These are phyloP conservation scores for Pythium oligandrum DNA, from an alignment of 352 stramenopile genomes.

Conservation along the genomic window DNA sequence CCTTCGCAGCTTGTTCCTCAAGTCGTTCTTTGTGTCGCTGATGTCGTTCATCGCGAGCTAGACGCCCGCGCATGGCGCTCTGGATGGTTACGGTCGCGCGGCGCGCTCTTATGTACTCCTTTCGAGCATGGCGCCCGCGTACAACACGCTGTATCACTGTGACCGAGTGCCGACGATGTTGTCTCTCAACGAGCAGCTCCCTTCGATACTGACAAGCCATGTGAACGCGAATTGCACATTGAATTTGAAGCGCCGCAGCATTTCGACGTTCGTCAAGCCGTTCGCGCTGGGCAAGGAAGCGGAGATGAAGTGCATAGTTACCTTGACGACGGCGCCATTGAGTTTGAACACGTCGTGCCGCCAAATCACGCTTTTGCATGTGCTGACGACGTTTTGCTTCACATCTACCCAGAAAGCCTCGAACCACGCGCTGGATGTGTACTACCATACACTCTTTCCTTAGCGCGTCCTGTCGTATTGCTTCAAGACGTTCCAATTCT, in stretches of 20 bases:
- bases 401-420: conserved; percentile 28
- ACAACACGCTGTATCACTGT: conserved; percentile 36
- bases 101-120: conserved; percentile 11
- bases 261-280: conserved; percentile 23
- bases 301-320: conserved; percentile 37
- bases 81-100: conserved; percentile 39
- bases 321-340: conserved; percentile 45
- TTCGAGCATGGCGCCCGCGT: conserved; percentile 18
- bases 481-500: conserved; percentile 20
- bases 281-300: conserved; percentile 42
- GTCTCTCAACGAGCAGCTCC: conserved; percentile 12
- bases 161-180: conserved; percentile 19
- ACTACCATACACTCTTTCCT: conserved; percentile 16
- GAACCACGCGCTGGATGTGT: conserved; percentile 33
- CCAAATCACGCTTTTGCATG: conserved; percentile 20
- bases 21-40: conserved; percentile 6
- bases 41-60: conserved; percentile 24
- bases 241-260: conserved; percentile 28
- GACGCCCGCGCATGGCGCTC: conserved; percentile 28
- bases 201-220: conserved; percentile 10
- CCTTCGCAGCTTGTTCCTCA: conserved; percentile 7
- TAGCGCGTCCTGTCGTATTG: conserved; percentile 3
- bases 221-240: conserved; percentile 32
- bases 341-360: conserved; percentile 34
- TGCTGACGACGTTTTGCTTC: conserved; percentile 14